Base-by-base conservation (phyloP, 768 basidiomycete genomes). In the Lactifluus volemus region DNA sequence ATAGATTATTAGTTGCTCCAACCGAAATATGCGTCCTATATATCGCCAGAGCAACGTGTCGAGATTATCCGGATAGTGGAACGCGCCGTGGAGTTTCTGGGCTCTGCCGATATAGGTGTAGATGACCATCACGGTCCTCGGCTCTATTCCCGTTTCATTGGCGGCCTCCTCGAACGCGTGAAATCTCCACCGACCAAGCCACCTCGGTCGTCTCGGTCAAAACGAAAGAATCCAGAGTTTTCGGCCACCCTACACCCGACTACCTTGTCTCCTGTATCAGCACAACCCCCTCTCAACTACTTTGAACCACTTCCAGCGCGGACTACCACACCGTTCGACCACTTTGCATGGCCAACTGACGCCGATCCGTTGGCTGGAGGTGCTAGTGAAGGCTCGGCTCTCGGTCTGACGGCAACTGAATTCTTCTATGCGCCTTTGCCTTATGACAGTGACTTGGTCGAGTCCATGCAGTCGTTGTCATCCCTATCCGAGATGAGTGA, bases 61-160 rank as follows among this genome's bases (percentile, higher is more conserved):
- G 65, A 72, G 15, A 70, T 73, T 54, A 49, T 68, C 19, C 50
- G 55, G 10, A 63, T 64, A 29, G 68, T 73, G 12, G 63, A 62
- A 45, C 65, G 63, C 10, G 65, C 60, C 5, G 63, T 68, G 61
- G 66, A 68, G 41, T 69, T 73, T 34, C 68, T 68, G 36, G 63
- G 68, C 30, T 63, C 67, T 12, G 58, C 71, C 9, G 68, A 67
- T 38, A 67, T 72, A 36, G 69, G 69, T 14, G 67, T 73, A 47
- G 72, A 73, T n/a, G 68, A 66, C n/a, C 61, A 65, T n/a, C 72
- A 73, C 56, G 69, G 70, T 5, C 71, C 71, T 15, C 67, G 67
- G 55, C 67, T 73, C 15, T 73, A 70, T 55, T 63, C 72, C 12
- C 70, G 70, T 30, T 73, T 73, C 67, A 53, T 73, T 14, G 59